Base-by-base conservation (phyloP, 345 rosid genomes). In the Garcia nutans region DNA sequence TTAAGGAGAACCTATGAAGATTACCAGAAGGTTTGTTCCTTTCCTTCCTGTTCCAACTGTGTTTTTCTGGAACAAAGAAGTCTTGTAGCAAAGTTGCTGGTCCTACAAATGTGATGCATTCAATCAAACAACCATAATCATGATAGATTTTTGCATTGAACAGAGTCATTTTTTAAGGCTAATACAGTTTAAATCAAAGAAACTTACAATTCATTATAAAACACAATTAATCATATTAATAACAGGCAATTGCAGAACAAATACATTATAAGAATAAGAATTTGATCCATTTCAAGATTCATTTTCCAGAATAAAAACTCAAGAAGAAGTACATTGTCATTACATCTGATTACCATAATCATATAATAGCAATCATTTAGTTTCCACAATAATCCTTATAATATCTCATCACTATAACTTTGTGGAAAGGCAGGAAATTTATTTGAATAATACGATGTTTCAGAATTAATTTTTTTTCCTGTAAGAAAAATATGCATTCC, bases 71-170 rank as follows among this genome's bases (percentile, higher is more conserved):
- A 71, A 69, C 75, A 70, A 90, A 76, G 74, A 90, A 90, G 80
- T 94, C 93, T 58, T 78, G 85, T 33, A 90, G 87, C 81, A 90
- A 80, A 68, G 86, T 80, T 54, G 82, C 83, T 5, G 91, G 61
- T 77, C 87, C 90, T 86, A 74, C 20, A 68, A 66, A 49, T 77
- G 60, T 33, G 66, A 76, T 37, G 7, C 6, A 37, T 37, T 37
- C 6, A 37, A 4, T 5, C 6, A 3, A 37, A 37, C 6, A 37
- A 33, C 37, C 37, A 33, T 33, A 33, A 33, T 33, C 37, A 33
- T 33, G 37, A 5, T 33, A 33, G 37, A 33, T 3, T 33, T 33
- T 33, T 33, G 37, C 4, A 5, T 33, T 33, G 41, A 37, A 37
- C 41, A 37, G 6, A 37, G 41, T 37, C 6, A 37, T 37, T 47